Evolutionary conservation across 1,284 basidiomycete species (phyloP), one percentile per base, ranked within the genome.

Genomic region (Cerioporus squamosus): DNA sequence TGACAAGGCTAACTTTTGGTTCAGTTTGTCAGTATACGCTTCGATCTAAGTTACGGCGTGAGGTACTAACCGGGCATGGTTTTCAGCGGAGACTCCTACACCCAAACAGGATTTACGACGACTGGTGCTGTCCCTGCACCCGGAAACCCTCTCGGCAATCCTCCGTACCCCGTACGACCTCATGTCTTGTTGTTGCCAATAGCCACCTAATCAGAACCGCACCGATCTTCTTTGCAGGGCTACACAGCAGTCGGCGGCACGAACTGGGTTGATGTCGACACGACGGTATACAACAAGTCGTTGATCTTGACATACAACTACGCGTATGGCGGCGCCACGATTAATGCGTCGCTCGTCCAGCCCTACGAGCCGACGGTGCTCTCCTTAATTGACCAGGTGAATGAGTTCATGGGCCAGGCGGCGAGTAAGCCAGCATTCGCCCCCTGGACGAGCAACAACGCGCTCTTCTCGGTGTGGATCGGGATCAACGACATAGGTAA

Each of bases 401-500:
- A 81, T 62, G 68, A 81, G 55, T 85, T 84, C 68, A 67, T 85
- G 50, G 70, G 47, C 24, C 70, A 72, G 5, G 77, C 74, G 8
- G 80, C 74, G 5, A 75, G 55, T 29, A 81, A 80, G 68, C 81
- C 83, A 1, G 71, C 75, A 5, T 71, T 70, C 9, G 75, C 80
- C 12, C 81, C 81, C 2, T 86, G 84, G 84, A 82, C 79, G 22
- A 79, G 78, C 55, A 63, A 60, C 6, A 81, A 84, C 61, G 58
- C 84, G 31, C 63, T 87, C 53, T 86, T 86, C 70, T 83, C 82
- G 1, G 74, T 86, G 40, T 86, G 78, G 77, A 86, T 87, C 53
- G 85, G 85, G 0, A 81, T 86, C 62, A 86, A 87, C 65, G 85
- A 86, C 66, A 81, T 87, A 45, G 83, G 82, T 10, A 81, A 81